phyloP scores from a whole-genome alignment of 2,329 filamentous ascomycete species.

The Colletotrichum incanum region DNA sequence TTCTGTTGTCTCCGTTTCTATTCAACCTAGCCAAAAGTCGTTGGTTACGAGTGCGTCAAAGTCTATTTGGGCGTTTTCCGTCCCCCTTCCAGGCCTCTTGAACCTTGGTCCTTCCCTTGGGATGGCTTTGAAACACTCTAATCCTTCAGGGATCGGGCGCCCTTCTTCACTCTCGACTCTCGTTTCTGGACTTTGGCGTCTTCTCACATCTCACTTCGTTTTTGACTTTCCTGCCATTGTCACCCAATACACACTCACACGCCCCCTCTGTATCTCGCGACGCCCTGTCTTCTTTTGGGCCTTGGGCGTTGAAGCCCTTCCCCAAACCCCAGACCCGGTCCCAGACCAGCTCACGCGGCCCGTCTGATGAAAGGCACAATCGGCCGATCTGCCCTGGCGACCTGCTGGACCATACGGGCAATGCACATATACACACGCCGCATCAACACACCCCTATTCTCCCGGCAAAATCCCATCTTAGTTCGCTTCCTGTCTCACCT shows the following conservation, averaged over 20 bases:
- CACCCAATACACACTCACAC: not conserved
- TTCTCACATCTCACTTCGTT: constrained; percentile 13
- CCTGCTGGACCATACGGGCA: constrained; percentile 4
- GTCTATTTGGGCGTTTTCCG: constrained; percentile 25
- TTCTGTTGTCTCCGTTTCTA: constrained; percentile 44
- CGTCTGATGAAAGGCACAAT: constrained; percentile 30
- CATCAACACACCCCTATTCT: constrained; percentile 9
- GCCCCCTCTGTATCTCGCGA: not conserved
- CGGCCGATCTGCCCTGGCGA: constrained; percentile 22
- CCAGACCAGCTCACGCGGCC: constrained; percentile 7
- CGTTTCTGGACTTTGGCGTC: constrained; percentile 13
- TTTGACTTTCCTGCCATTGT: constrained; percentile 14
- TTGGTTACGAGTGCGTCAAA: constrained; percentile 10
- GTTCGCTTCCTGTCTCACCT: constrained; percentile 26
- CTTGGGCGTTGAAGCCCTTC: not conserved
- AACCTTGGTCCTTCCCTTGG: constrained; percentile 10
- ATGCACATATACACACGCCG: constrained; percentile 7
- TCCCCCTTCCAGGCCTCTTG: not conserved
- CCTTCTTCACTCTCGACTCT: constrained; percentile 6
- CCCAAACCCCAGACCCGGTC: not conserved
- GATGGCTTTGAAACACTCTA: constrained; percentile 28
- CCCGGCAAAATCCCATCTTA: constrained; percentile 11
- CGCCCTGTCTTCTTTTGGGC: constrained; percentile 24
- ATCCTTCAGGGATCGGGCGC: constrained; percentile 20
- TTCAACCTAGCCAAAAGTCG: not conserved